Conservation (phyloP, 306 rosid genomes). For the Acacia confusa region DNA sequence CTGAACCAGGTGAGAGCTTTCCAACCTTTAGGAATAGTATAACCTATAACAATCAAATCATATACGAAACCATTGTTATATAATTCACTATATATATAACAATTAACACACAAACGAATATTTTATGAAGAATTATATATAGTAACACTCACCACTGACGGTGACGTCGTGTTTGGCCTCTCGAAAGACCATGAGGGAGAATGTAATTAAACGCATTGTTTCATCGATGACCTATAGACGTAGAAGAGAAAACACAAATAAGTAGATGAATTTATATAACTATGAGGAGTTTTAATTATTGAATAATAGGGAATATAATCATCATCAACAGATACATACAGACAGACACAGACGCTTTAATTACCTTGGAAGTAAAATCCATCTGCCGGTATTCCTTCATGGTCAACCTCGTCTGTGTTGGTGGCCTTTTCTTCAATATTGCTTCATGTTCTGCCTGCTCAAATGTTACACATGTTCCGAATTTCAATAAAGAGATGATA, state of each 20-base stretch:
- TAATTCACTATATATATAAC: no score
- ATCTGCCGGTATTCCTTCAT: constrained; percentile 59
- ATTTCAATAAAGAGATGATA: background rate
- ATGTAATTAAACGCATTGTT: constrained; percentile 61
- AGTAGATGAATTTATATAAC: background rate
- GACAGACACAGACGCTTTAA: no score
- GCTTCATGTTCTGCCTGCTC: constrained; percentile 65
- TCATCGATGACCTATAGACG: constrained; percentile 68
- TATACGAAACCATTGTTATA: background rate
- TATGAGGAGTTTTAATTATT: background rate
- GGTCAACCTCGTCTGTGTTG: constrained; percentile 46
- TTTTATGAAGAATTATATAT: no score
- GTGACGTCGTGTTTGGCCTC: constrained; percentile 58
- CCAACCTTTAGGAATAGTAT: constrained; percentile 76
- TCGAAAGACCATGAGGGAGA: constrained; percentile 59
- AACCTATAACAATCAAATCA: constrained; percentile 43
- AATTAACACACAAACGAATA: background rate
- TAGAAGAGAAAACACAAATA: background rate
- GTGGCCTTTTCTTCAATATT: constrained; percentile 49
- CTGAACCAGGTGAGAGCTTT: constrained; percentile 70
- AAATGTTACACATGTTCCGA: background rate
- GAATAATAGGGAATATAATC: no score
- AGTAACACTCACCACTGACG: constrained; percentile 40
- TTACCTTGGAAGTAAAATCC: constrained; percentile 54
- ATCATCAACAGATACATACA: no score